Evolutionary conservation across 2,329 filamentous ascomycete genomes (phyloP), one percentile per base, ranked within the genome.

Genomic region (Pleochaeta shiraiana): DNA sequence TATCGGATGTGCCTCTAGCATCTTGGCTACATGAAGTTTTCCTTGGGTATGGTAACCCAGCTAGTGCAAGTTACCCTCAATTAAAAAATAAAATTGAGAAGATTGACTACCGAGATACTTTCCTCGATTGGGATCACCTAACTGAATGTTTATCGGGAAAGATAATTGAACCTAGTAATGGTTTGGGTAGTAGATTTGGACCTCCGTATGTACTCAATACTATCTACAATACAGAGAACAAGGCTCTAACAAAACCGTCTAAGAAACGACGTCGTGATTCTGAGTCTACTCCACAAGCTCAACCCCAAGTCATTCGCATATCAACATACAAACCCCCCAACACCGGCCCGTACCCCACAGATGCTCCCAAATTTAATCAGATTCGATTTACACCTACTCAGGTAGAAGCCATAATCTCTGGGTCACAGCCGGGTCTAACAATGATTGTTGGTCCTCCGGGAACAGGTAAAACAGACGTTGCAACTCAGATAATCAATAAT

Each of bases 381-480:
- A 82, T 97, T 63, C 88, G 90, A 33, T 98, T 97, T 72, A 98
- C 93, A 4, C 84, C 92, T 37, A 83, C 88, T 43, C 93, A 97
- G 74, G 82, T 95, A 31, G 88, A 97, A 73, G 93, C 93, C 30
- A 93, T 98, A 70, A 84, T 88, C 66, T 96, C 92, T 47, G 93
- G 93, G 24, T 91, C 89, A 6, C 95, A 98, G 71, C 92, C 93
- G 39, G 93, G 95, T 24, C 79, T 98, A 63, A 96, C 92, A 0
- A 83, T 98, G 60, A 87, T 98, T 69, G 89, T 98, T 67, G 93
- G 93, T 0, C 93, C 93, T 64, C 93, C 93, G 7, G 93, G 93
- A 64, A 98, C 93, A 6, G 93, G 95, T 67, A 98, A 98, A 78
- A 98, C 93, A n/a, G 93, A 98, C 75, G 93, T 98, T 64, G 91